Percentiles rank a stretch among this genome's conserved stretches.
These are phyloP conservation scores for Malus sieversii DNA, from an alignment of 306 rosid genomes.

Conservation along the genomic window DNA sequence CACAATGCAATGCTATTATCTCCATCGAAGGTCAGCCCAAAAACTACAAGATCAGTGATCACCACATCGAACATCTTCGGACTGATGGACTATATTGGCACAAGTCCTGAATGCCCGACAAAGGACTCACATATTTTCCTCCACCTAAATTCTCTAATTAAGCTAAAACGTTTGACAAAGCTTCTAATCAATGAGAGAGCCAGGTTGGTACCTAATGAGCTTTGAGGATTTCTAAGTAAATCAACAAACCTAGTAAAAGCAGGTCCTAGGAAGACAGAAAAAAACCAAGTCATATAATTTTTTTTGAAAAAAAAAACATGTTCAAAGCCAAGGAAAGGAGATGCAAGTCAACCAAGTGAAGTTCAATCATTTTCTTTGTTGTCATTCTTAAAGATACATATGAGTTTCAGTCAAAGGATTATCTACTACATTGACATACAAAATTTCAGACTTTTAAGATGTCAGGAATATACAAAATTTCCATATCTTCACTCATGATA, in stretches of 20 bases:
- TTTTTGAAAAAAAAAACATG: no score
- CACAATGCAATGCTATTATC: not conserved
- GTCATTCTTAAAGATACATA: conserved; percentile 25
- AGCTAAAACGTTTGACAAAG: not conserved
- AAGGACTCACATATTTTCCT: not conserved
- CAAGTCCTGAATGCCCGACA: no score
- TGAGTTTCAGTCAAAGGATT: no score
- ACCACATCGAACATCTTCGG: no score
- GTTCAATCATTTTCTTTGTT: conserved; percentile 30
- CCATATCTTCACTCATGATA: no score
- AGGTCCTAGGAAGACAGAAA: not conserved
- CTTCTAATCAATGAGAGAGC: not conserved
- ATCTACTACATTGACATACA: no score
- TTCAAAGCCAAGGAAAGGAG: conserved; percentile 23
- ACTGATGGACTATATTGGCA: no score
- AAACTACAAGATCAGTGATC: no score
- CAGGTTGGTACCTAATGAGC: not conserved
- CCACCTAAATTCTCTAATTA: not conserved
- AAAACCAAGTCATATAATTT: no score
- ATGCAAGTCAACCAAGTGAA: conserved; percentile 43
- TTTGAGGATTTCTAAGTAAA: not conserved
- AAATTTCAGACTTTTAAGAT: not conserved
- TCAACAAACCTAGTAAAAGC: not conserved
- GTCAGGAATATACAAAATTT: not conserved
- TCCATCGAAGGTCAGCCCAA: no score